A percentile compares a stretch with the other conserved stretches of the same genome.
Conservation (phyloP, 805 yeast genomes). For the Diddensiella santjacobensis region DNA sequence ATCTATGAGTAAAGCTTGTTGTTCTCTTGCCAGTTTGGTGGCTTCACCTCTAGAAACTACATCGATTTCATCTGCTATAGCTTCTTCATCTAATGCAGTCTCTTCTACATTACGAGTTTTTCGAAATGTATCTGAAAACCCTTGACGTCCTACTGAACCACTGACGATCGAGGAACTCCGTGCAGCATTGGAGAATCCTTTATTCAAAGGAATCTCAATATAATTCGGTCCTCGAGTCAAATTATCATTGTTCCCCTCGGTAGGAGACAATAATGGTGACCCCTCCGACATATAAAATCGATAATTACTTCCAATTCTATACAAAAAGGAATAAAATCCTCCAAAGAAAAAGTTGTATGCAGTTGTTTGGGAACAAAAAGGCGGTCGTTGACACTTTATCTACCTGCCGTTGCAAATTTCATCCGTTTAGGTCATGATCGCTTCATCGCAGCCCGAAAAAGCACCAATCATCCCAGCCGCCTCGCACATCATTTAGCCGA, state of each 20-base stretch:
- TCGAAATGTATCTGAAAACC: constrained; percentile 23
- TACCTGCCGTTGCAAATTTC: too few species aligned
- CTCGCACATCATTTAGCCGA: too few species aligned
- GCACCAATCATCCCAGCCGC: too few species aligned
- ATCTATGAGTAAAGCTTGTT: constrained; percentile 29
- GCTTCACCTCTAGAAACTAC: constrained; percentile 30
- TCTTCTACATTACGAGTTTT: constrained; percentile 3
- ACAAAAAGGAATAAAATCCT: too few species aligned
- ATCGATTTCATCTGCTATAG: constrained; percentile 20
- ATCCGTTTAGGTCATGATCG: too few species aligned
- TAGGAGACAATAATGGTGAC: constrained; percentile 1
- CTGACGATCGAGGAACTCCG: constrained; percentile 22
- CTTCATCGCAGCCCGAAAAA: too few species aligned
- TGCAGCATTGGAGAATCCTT: constrained; percentile 22
- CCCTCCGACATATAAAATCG: constrained; percentile 6
- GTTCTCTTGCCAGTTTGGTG: constrained; percentile 28
- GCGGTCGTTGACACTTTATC: too few species aligned
- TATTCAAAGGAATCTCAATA: constrained; percentile 17
- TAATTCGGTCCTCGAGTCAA: constrained; percentile 3
- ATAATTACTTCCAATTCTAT: too few species aligned
- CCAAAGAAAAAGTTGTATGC: too few species aligned
- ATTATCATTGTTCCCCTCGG: neutral
- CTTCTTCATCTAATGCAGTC: neutral
- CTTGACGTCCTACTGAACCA: constrained; percentile 29
- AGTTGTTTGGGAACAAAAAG: too few species aligned